Conservation (phyloP, 352 stramenopile species). For the Blastocystis sp. region DNA sequence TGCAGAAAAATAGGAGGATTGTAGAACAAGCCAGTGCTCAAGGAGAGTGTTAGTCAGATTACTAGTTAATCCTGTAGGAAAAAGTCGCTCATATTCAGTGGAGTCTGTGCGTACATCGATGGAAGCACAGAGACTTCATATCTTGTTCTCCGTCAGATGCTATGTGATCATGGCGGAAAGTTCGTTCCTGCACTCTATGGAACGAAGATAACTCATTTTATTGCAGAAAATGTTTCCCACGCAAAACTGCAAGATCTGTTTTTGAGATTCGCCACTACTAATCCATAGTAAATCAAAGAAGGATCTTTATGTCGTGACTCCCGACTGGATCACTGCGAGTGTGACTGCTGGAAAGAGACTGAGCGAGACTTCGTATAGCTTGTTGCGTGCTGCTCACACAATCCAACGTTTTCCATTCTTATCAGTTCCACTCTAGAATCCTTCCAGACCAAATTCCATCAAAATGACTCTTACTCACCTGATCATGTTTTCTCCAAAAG, state of each 20-base stretch:
- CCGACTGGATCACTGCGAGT: conserved; percentile 53
- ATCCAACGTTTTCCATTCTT: neutral
- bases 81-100: conserved; percentile 23
- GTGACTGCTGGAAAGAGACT: conserved; percentile 2
- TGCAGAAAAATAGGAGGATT: conserved; percentile 4
- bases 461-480: neutral
- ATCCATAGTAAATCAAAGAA: neutral
- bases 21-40: conserved; percentile 15
- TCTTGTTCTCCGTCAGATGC: neutral
- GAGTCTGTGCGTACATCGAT: conserved; percentile 39
- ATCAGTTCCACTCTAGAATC: neutral
- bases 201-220: conserved; percentile 8
- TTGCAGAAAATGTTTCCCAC: conserved; percentile 29
- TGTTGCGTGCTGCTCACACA: neutral
- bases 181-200: neutral
- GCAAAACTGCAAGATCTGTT: conserved; percentile 2
- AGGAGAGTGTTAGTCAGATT: neutral
- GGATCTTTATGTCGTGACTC: neutral
- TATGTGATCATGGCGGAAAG: conserved; percentile 22
- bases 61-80: neutral
- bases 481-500: conserved; percentile 18
- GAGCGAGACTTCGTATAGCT: neutral
- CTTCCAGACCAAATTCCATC: neutral
- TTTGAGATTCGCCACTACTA: neutral
- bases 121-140: conserved; percentile 18